phyloP scores from a whole-genome alignment of 2,329 filamentous ascomycete genomes.

The Microdochium nivale region DNA sequence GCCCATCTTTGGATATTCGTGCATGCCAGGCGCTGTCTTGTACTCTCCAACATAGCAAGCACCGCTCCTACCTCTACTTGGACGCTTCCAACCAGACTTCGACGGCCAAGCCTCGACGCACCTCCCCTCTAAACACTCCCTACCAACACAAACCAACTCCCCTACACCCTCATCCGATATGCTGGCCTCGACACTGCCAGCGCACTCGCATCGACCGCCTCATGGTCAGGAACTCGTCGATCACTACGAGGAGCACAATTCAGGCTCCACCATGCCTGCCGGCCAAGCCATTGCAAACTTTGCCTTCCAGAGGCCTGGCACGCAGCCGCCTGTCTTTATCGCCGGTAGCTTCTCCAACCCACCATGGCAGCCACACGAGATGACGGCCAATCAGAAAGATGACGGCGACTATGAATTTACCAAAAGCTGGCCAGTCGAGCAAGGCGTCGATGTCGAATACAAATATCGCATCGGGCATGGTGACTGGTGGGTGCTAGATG shows the following conservation, averaged over 20 bases:
- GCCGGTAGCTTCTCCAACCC: conserved; percentile 61
- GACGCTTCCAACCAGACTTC: too few relatives aligned
- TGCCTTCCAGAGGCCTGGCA: conserved; percentile 50
- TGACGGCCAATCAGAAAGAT: conserved; percentile 43
- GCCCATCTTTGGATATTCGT: too few relatives aligned
- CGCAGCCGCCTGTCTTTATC: conserved; percentile 60
- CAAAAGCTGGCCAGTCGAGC: conserved; percentile 43
- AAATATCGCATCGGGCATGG: conserved; percentile 62
- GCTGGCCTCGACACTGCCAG: neutral
- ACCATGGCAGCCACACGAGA: conserved; percentile 59
- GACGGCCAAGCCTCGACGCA: too few relatives aligned
- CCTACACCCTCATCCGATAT: neutral
- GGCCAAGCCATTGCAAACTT: conserved; percentile 42
- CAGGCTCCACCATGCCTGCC: conserved; percentile 20
- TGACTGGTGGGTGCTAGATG: conserved; percentile 64
- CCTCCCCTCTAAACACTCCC: neutral
- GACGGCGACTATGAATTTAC: conserved; percentile 50
- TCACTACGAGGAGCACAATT: neutral
- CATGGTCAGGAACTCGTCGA: conserved; percentile 10
- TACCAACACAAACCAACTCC: neutral
- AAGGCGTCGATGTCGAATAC: conserved; percentile 59
- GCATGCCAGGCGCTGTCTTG: too few relatives aligned
- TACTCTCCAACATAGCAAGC: too few relatives aligned
- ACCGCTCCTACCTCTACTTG: neutral
- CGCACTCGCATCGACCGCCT: neutral